Percentiles rank a stretch among this genome's conserved stretches.
Conservation (phyloP, 2,329 filamentous ascomycete genomes). For the Hypoxylon sp. region DNA sequence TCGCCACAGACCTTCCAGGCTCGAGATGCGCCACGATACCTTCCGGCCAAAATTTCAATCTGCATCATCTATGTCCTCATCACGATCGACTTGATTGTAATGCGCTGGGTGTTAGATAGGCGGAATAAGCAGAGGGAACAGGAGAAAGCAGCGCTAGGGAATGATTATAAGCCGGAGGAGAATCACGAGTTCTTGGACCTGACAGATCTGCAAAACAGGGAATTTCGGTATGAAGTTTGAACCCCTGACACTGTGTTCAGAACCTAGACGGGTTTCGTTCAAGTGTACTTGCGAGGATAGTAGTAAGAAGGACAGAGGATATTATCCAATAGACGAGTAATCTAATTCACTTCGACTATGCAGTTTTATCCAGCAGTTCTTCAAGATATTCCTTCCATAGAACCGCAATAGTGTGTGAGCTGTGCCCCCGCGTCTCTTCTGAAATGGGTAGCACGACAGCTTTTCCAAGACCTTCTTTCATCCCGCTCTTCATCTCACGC, state of each 20-base stretch:
- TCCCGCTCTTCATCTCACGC: not conserved
- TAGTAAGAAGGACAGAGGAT: not conserved
- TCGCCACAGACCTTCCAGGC: constrained; percentile 60
- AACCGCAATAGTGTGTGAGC: constrained; percentile 41
- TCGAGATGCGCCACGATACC: constrained; percentile 51
- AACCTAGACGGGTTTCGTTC: not conserved
- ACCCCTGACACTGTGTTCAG: not conserved
- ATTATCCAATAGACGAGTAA: not conserved
- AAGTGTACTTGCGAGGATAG: not conserved
- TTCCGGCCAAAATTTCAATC: constrained; percentile 45
- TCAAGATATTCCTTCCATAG: constrained; percentile 34
- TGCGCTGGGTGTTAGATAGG: constrained; percentile 51
- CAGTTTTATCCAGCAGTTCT: constrained; percentile 10
- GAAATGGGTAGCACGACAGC: not conserved
- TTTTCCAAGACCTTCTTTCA: constrained; percentile 1
- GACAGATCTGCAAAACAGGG: constrained; percentile 50
- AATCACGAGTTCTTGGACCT: constrained; percentile 55
- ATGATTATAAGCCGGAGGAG: constrained; percentile 49
- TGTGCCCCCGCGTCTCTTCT: constrained; percentile 34
- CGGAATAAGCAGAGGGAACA: constrained; percentile 52
- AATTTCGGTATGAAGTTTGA: constrained; percentile 48
- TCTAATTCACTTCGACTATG: not conserved
- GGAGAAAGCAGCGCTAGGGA: constrained; percentile 47
- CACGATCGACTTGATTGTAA: constrained; percentile 52
- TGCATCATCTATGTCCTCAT: constrained; percentile 50